A percentile compares a stretch with the other conserved stretches of the same genome.
Conservation (phyloP, 2,329 filamentous ascomycete genomes). For the Claviceps paspali region DNA sequence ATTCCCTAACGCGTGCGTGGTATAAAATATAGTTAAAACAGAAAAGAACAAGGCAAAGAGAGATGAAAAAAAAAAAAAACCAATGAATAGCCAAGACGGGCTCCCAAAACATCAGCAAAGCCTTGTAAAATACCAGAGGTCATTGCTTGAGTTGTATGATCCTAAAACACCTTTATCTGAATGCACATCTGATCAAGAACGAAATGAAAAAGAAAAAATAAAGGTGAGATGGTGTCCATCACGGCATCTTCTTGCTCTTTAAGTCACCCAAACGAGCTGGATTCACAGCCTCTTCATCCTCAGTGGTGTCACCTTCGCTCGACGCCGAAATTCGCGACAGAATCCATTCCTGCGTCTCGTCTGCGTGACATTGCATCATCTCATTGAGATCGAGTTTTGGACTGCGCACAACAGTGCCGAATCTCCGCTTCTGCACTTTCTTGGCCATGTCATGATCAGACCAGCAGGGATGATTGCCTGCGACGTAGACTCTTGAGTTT, state of each 20-base stretch:
- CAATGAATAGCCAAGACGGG: too few relatives aligned
- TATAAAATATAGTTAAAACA: background rate
- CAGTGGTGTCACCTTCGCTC: constrained; percentile 29
- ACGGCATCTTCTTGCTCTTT: background rate
- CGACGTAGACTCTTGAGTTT: constrained; percentile 67
- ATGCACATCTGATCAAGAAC: background rate
- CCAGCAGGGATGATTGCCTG: constrained; percentile 63
- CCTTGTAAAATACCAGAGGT: background rate
- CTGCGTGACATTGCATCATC: constrained; percentile 41
- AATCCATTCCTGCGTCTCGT: constrained; percentile 38
- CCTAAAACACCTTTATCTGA: constrained; percentile 1
- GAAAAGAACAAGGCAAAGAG: background rate
- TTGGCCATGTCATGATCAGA: constrained; percentile 41
- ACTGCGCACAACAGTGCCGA: constrained; percentile 42
- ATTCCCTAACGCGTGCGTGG: background rate
- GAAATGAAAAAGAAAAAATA: background rate
- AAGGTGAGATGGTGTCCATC: too few relatives aligned
- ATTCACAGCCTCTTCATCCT: constrained; percentile 25
- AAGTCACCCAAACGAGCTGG: background rate
- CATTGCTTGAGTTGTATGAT: background rate
- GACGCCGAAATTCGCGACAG: constrained; percentile 19
- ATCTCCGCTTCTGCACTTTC: constrained; percentile 45
- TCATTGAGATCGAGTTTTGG: constrained; percentile 30
- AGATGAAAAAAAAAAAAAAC: background rate
- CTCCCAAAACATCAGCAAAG: background rate